These are phyloP conservation scores for Gastrolobium bilobum DNA, from an alignment of 306 rosid species.

Conservation along the genomic window DNA sequence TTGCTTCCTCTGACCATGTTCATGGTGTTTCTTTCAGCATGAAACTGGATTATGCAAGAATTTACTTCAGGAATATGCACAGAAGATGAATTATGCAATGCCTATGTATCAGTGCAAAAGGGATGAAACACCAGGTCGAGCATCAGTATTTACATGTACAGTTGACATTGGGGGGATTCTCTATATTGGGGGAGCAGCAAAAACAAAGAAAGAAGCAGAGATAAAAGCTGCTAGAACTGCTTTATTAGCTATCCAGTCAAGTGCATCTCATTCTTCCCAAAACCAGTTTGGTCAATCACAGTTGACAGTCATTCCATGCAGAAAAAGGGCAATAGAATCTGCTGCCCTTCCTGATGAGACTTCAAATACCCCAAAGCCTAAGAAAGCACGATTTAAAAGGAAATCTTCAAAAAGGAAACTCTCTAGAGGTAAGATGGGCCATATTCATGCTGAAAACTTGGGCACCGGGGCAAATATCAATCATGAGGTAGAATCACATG, in stretches of 20 bases:
- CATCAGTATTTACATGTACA: constrained; percentile 68
- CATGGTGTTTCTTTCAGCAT: constrained; percentile 66
- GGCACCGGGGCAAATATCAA: constrained; percentile 34
- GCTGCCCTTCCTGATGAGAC: constrained; percentile 49
- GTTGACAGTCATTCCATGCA: constrained; percentile 84
- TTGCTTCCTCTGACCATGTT: constrained; percentile 42
- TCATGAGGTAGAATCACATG: constrained; percentile 31
- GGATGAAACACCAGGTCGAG: constrained; percentile 68
- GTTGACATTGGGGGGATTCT: constrained; percentile 89
- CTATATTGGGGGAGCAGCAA: constrained; percentile 85
- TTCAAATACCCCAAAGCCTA: constrained; percentile 57
- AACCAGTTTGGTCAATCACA: constrained; percentile 55
- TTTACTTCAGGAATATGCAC: constrained; percentile 98
- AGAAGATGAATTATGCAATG: constrained; percentile 95
- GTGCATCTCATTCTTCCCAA: constrained; percentile 58
- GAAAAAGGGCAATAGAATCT: constrained; percentile 59
- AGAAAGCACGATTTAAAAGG: constrained; percentile 66
- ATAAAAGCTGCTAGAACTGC: constrained; percentile 99
- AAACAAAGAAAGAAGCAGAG: constrained; percentile 96
- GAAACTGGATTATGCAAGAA: constrained; percentile 98
- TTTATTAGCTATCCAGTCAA: constrained; percentile 77
- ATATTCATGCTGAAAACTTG: constrained; percentile 27
- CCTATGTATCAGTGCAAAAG: constrained; percentile 77
- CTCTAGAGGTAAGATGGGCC: constrained; percentile 43
- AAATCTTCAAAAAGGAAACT: constrained; percentile 57